These are phyloP conservation scores for Talaromyces wortmannii DNA, from an alignment of 495 filamentous ascomycete genomes.

Conservation along the genomic window DNA sequence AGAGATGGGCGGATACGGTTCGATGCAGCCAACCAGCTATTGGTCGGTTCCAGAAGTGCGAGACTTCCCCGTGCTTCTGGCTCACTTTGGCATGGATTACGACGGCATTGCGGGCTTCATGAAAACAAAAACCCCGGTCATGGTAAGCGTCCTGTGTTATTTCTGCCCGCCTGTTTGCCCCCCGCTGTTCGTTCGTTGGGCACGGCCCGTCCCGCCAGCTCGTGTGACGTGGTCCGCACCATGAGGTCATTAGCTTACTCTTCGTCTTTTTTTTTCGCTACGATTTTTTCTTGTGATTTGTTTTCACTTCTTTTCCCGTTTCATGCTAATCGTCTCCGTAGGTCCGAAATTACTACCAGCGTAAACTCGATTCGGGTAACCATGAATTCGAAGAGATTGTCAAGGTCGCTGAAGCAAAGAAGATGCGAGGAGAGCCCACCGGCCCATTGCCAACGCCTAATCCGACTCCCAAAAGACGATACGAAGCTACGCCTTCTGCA, in stretches of 20 bases:
- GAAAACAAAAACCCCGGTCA: conserved; percentile 87
- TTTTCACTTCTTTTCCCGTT: not conserved
- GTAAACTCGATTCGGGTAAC: conserved; percentile 64
- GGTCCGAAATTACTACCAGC: conserved; percentile 89
- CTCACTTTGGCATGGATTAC: conserved; percentile 86
- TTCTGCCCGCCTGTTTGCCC: not conserved
- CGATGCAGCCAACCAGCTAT: conserved; percentile 76
- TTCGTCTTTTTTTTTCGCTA: conserved; percentile 7
- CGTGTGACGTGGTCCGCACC: not conserved
- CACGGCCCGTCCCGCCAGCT: not conserved
- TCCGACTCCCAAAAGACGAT: conserved; percentile 53
- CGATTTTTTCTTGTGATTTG: not conserved
- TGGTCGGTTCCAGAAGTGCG: conserved; percentile 91
- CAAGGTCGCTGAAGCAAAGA: conserved; percentile 63
- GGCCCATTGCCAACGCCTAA: conserved; percentile 58
- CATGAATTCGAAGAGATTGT: conserved; percentile 64
- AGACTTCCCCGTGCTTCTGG: conserved; percentile 73
- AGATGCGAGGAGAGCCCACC: conserved; percentile 59
- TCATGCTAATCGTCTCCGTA: conserved; percentile 32
- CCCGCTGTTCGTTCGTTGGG: not conserved
- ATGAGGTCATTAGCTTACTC: conserved; percentile 3
- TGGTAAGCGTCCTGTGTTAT: conserved; percentile 53
- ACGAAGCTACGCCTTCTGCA: conserved; percentile 46
- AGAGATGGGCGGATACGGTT: conserved; percentile 33
- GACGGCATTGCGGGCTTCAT: conserved; percentile 75